Base-by-base conservation (phyloP, 1,284 basidiomycete genomes). In the Papiliotrema laurentii region DNA sequence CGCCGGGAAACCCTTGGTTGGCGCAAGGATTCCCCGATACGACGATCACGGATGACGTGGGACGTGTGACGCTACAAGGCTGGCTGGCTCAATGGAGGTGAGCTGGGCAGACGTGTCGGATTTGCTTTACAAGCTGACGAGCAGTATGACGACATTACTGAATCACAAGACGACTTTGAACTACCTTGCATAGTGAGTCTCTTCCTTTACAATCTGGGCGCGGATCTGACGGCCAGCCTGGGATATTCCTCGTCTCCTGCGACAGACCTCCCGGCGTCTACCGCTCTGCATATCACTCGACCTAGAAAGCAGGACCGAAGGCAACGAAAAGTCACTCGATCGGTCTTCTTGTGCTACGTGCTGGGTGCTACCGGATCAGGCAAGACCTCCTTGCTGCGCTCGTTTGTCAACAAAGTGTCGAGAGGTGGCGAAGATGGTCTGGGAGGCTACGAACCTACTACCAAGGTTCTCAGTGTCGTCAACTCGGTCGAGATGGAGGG, bases 31-130 rank as follows among this genome's bases (percentile, higher is more conserved):
- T 93, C 74, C 87, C 89, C 0, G 87, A 91, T 61, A 93, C 86
- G 1, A 94, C 91, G 2, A 80, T 93, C 43, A 87, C 90, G 11
- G 87, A 93, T 63, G 92, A 94, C 65, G 79, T 83, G 36, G 92
- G 90, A 9, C 83, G 87, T 10, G 89, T 97, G 14, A 97, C 94
- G 16, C 74, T 98, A 43, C 94, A 97, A 74, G 91, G 91, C 6
- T 98, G 94, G 94, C 77, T 98, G 16, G 94, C 94, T 22, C 93
- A 97, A 69, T 98, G 94, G 94, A 96, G 89, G 90, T 89, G 54
- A 41, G 77, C 62, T 34, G 27, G 14, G n/a, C 19, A n/a, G 10
- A 2, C 28, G 18, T 34, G 26, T 28, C n/a, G 30, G 43, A 26
- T 18, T 34, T 19, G 25, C 46, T 40, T n/a, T n/a, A n/a, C 36